A percentile compares a stretch with the other conserved stretches of the same genome.
Conservation (phyloP, 305 asterid species). For the Plantago coronopus region DNA sequence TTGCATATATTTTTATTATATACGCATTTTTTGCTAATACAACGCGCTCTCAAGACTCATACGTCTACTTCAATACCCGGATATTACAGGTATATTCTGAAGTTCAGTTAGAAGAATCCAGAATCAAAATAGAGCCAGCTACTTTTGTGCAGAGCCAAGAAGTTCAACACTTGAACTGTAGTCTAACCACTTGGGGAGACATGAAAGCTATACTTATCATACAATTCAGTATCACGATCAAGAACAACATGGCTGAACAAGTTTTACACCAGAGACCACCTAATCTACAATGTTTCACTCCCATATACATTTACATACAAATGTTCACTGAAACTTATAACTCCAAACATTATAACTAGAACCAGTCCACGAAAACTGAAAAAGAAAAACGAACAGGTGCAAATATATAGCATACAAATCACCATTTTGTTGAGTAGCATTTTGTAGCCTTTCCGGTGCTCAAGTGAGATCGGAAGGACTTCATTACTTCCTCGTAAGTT, state of each 20-base stretch:
- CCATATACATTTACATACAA: slow-evolving; percentile 55
- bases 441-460: slow-evolving; percentile 55
- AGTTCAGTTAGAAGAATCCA: no score
- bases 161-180: no score
- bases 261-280: slow-evolving; percentile 35
- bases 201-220: neutral
- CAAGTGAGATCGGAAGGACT: slow-evolving; percentile 51
- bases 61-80: no score
- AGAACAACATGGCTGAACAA: slow-evolving; percentile 22
- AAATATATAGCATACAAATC: slow-evolving; percentile 27
- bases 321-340: slow-evolving; percentile 19
- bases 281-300: slow-evolving; percentile 31
- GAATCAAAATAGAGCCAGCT: no score
- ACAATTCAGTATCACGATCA: neutral
- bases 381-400: slow-evolving; percentile 23
- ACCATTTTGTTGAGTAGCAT: slow-evolving; percentile 81
- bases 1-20: no score
- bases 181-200: no score
- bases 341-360: slow-evolving; percentile 16
- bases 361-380: slow-evolving; percentile 18
- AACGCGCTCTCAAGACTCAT: no score
- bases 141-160: no score
- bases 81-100: no score
- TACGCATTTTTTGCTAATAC: no score
- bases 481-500: slow-evolving; percentile 79